A percentile compares a stretch with the other conserved stretches of the same genome.
These are phyloP conservation scores for Hymenoscyphus occultus DNA, from an alignment of 2,329 filamentous ascomycete genomes.

Conservation along the genomic window DNA sequence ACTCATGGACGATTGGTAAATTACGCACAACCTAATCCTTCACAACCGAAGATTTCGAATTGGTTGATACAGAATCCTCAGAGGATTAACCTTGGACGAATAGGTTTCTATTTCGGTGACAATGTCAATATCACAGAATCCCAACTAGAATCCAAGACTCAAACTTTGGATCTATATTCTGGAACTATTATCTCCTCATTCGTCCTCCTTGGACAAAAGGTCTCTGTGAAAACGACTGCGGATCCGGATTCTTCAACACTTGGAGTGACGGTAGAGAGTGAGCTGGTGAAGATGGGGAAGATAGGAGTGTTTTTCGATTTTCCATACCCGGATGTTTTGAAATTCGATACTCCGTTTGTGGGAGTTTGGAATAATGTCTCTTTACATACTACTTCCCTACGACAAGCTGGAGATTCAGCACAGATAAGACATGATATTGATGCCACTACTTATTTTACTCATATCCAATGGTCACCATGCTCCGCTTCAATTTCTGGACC, in stretches of 20 bases:
- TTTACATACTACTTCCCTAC: slow-evolving; percentile 39
- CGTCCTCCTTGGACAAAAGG: slow-evolving; percentile 31
- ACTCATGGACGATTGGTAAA: slow-evolving; percentile 44
- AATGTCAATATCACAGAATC: slow-evolving; percentile 32
- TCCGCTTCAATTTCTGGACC: slow-evolving; percentile 21
- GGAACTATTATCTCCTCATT: slow-evolving; percentile 42
- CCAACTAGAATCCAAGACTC: slow-evolving; percentile 34
- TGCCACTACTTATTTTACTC: slow-evolving; percentile 40
- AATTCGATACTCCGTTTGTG: slow-evolving; percentile 44
- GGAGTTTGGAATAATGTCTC: slow-evolving; percentile 41
- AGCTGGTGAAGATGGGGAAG: slow-evolving; percentile 36
- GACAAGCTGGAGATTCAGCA: slow-evolving; percentile 20
- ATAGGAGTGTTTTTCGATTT: slow-evolving; percentile 43
- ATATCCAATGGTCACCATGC: slow-evolving; percentile 25
- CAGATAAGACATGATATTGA: slow-evolving; percentile 41
- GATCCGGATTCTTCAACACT: slow-evolving; percentile 42
- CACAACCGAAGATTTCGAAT: slow-evolving; percentile 40
- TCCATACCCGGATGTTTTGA: slow-evolving; percentile 43
- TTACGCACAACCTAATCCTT: slow-evolving; percentile 43
- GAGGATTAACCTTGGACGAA: slow-evolving; percentile 43
- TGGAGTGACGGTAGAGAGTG: slow-evolving; percentile 39
- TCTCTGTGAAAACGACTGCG: slow-evolving; percentile 39
- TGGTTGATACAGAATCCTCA: slow-evolving; percentile 53
- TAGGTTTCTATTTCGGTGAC: slow-evolving; percentile 40
- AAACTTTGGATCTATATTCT: slow-evolving; percentile 41